phyloP scores from a whole-genome alignment of 2,329 filamentous ascomycete genomes.

The Lasiodiplodia gonubiensis region DNA sequence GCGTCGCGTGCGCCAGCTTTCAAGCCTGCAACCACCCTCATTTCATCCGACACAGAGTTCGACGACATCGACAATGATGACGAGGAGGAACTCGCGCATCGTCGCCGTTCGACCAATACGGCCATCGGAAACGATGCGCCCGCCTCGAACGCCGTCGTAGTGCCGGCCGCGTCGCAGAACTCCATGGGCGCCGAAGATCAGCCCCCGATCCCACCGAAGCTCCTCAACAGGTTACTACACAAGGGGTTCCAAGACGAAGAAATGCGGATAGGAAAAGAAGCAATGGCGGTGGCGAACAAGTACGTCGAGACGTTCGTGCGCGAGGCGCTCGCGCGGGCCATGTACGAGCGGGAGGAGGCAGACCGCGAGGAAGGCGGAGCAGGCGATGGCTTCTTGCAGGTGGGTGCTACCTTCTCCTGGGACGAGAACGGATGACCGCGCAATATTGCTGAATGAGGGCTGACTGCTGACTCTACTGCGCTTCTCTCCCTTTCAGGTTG shows the following conservation, averaged over 20 bases:
- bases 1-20: conserved; percentile 35
- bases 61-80: conserved; percentile 35
- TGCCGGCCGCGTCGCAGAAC: conserved; percentile 31
- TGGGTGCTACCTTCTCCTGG: conserved; percentile 23
- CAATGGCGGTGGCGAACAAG: conserved; percentile 76
- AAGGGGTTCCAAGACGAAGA: conserved; percentile 74
- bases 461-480: neutral
- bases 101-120: conserved; percentile 27
- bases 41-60: conserved; percentile 39
- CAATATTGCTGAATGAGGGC: conserved; percentile 51
- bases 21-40: conserved; percentile 37
- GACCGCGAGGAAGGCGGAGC: conserved; percentile 39
- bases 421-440: conserved; percentile 4
- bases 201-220: conserved; percentile 68
- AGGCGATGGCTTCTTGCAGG: conserved; percentile 72
- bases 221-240: conserved; percentile 78
- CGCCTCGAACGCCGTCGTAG: conserved; percentile 3
- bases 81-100: conserved; percentile 36
- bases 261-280: conserved; percentile 77
- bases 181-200: neutral
- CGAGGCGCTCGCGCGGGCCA: conserved; percentile 82
- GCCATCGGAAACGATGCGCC: neutral
- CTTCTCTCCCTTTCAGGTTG: conserved; percentile 61
- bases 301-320: conserved; percentile 92
- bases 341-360: conserved; percentile 67